phyloP scores from a whole-genome alignment of 2,329 filamentous ascomycete species.

The Alternaria ethzedia region DNA sequence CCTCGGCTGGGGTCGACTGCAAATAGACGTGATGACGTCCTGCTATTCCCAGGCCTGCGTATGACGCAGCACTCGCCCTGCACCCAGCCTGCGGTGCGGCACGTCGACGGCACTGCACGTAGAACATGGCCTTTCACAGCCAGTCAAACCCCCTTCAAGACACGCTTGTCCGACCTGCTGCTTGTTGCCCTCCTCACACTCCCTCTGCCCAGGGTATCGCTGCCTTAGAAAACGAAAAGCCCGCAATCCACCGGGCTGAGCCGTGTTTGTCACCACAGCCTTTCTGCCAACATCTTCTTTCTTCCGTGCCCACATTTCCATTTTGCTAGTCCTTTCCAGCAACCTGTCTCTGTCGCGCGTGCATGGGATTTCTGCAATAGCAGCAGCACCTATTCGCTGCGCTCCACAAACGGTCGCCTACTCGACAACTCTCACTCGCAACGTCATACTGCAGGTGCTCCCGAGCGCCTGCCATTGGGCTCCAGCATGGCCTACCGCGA shows the following conservation, averaged over 20 bases:
- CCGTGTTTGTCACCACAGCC: constrained; percentile 19
- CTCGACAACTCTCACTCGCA: constrained; percentile 12
- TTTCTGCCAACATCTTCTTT: constrained; percentile 2
- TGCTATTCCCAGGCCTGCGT: not conserved
- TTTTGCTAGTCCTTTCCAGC: constrained; percentile 8
- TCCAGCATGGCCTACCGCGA: constrained; percentile 26
- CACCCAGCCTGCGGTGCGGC: constrained; percentile 7
- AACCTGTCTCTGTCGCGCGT: constrained; percentile 16
- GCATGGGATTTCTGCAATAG: constrained; percentile 29
- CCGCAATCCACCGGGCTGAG: constrained; percentile 23
- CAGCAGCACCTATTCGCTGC: constrained; percentile 29
- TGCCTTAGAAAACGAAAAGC: constrained; percentile 22
- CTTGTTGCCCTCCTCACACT: constrained; percentile 6
- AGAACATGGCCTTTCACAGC: constrained; percentile 5
- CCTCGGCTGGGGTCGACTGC: not conserved
- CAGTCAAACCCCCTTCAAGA: constrained; percentile 17
- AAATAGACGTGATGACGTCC: constrained; percentile 10
- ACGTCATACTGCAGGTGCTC: constrained; percentile 26
- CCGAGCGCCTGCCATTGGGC: constrained; percentile 13
- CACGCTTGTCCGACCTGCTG: constrained; percentile 7
- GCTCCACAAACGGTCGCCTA: constrained; percentile 16
- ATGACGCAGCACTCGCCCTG: constrained; percentile 10
- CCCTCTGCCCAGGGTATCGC: constrained; percentile 10
- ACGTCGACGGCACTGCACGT: constrained; percentile 6
- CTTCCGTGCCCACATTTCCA: constrained; percentile 6